Conservation (phyloP, 192 early-diverging fungal genomes). For the Podila verticillata region DNA sequence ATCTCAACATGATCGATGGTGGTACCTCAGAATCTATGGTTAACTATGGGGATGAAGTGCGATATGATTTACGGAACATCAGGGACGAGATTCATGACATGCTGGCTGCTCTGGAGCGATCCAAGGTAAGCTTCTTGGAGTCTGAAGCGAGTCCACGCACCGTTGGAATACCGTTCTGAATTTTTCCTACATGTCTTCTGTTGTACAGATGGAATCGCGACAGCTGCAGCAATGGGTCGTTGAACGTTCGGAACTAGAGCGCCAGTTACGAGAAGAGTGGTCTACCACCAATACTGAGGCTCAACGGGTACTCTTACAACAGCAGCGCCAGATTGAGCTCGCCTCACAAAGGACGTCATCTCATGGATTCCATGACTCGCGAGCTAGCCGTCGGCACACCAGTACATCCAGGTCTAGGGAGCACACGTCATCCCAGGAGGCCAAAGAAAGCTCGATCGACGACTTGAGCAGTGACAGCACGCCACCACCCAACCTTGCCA, state of each 20-base stretch:
- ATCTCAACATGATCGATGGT: not conserved
- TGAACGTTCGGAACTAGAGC: not conserved
- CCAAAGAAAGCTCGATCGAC: constrained; percentile 6
- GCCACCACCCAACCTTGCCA: no score
- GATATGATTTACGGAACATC: not conserved
- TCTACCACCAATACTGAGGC: not conserved
- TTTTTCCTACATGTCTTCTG: not conserved
- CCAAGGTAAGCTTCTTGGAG: not conserved
- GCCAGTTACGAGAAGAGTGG: not conserved
- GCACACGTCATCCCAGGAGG: not conserved
- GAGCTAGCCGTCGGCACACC: not conserved
- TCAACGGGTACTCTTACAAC: not conserved
- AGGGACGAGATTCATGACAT: not conserved
- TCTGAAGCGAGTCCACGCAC: not conserved
- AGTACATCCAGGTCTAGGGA: not conserved
- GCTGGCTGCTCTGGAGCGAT: not conserved
- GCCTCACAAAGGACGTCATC: not conserved
- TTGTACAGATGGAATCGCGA: not conserved
- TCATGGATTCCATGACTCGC: not conserved
- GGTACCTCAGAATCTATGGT: not conserved
- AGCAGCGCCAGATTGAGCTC: not conserved
- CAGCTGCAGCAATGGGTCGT: constrained; percentile 24
- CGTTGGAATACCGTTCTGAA: not conserved
- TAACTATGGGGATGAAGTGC: not conserved
- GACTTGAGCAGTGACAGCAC: constrained; percentile 3